Conservation (phyloP, 257 asterid genomes). For the Thymus quinquecostatus region DNA sequence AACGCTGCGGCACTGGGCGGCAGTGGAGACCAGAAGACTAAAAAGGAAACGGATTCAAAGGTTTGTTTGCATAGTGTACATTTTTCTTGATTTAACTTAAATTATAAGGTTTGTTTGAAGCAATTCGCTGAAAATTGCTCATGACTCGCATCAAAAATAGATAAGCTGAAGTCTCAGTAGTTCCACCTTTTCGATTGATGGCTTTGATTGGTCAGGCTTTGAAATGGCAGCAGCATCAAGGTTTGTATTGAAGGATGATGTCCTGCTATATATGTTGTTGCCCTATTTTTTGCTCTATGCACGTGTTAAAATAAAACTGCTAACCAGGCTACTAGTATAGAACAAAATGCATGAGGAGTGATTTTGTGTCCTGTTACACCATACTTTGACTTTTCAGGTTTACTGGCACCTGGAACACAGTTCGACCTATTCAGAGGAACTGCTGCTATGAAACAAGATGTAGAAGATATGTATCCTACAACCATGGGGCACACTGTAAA, state of each 20-base stretch:
- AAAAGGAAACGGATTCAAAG: too few species aligned
- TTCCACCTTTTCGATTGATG: conserved; percentile 95
- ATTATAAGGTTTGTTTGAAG: too few species aligned
- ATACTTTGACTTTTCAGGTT: conserved; percentile 52
- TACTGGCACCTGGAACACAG: conserved; percentile 98
- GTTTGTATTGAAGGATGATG: conserved; percentile 41
- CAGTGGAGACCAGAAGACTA: too few species aligned
- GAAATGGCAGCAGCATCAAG: conserved; percentile 99
- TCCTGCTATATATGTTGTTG: conserved; percentile 18
- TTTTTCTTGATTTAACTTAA: too few species aligned
- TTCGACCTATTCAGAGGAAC: conserved; percentile 95
- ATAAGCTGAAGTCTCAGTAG: conserved; percentile 99
- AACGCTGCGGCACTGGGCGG: too few species aligned
- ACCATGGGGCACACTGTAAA: conserved; percentile 85
- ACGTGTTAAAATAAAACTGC: conserved; percentile 27
- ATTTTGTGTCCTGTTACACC: conserved; percentile 24
- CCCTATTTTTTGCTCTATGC: conserved; percentile 21
- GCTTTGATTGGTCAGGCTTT: conserved; percentile 98
- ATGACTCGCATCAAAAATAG: too few species aligned
- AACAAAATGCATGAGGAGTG: conserved; percentile 8
- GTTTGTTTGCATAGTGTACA: too few species aligned
- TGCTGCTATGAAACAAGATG: conserved; percentile 99
- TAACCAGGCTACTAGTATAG: neutral
- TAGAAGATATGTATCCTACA: conserved; percentile 90
- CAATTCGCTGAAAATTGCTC: too few species aligned